phyloP scores from a whole-genome alignment of 2,329 filamentous ascomycete genomes.

The Penicillium sp. region DNA sequence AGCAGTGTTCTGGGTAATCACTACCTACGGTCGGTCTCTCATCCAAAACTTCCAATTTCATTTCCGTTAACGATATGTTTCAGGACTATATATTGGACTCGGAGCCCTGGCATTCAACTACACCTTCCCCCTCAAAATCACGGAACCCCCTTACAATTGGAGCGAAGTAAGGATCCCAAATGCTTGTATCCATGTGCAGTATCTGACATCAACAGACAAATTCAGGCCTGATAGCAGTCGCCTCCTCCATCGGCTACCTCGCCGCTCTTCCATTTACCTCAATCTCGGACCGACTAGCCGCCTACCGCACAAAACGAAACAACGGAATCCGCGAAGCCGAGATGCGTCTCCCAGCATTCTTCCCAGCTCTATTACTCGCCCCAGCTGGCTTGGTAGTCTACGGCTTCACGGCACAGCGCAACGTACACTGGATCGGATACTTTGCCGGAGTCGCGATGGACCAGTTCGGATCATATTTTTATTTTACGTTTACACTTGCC shows the following conservation, averaged over 20 bases:
- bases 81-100: constrained; percentile 46
- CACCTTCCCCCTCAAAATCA: constrained; percentile 49
- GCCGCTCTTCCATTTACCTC: constrained; percentile 47
- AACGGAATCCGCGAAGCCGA: constrained; percentile 40
- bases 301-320: constrained; percentile 37
- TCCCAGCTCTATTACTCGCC: constrained; percentile 29
- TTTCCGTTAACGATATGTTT: not conserved
- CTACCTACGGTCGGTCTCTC: constrained; percentile 42
- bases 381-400: constrained; percentile 33
- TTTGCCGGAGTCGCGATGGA: constrained; percentile 50
- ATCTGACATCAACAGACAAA: constrained; percentile 29
- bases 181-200: no score
- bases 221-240: constrained; percentile 47
- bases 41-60: not conserved
- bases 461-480: constrained; percentile 52
- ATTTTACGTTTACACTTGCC: constrained; percentile 56
- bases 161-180: constrained; percentile 28
- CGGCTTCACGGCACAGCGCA: constrained; percentile 29
- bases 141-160: constrained; percentile 47
- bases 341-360: constrained; percentile 38
- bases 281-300: constrained; percentile 38
- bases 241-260: constrained; percentile 32
- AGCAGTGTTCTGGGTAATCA: constrained; percentile 49
- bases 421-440: constrained; percentile 41
- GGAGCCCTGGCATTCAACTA: constrained; percentile 50